Base-by-base conservation (phyloP, 768 basidiomycete genomes). In the Rhizopogon vinicolor region DNA sequence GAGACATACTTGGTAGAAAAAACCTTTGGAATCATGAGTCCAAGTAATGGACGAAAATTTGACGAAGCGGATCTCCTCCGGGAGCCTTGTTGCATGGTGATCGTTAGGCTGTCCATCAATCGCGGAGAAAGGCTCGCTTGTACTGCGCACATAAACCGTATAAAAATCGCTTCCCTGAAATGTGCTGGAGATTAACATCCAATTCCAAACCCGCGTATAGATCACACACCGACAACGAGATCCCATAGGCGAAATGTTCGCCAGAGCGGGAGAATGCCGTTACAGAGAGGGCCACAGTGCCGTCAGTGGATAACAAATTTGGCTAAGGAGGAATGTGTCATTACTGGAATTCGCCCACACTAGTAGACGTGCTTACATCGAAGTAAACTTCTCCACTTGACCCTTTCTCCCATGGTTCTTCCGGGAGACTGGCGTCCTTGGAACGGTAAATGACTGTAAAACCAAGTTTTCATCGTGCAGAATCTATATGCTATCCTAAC, bases 11-110 rank as follows among this genome's bases (percentile, higher is more conserved):
- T 91, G 90, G 66, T 93, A 93, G 71, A 93, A 90, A 70, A 93
- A 91, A 1, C 91, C 91, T 58, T 83, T 85, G 53, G 83, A 85
- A 68, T 92, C 89, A 53, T 83, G 81, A 4, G 84, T 84, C 91
- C 91, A 93, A 28, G 75, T 74, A 42, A 91, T 76, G 10, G 74
- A 69, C 0, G 86, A 87, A 69, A 90, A 91, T 66, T 93, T 93
- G 58, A 89, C 87, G 64, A 81, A 87, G 53, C 84, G 79, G 52
- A 92, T 70, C 57, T 84, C 85, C 44, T 93, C 91, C 3, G 74
- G 60, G 39, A 91, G 76, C 43, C 84, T 75, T 37, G 73, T 74
- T 18, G 78, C 73, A 60, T 84, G 76, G 51, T 79, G 75, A 7
- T 74, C 73, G n/a, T 65, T 62, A 28, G 56, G 62, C 51, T 73